Percentiles rank a stretch among this genome's conserved stretches.
These are phyloP conservation scores for Diplodia mutila DNA, from an alignment of 2,329 filamentous ascomycete species.

Conservation along the genomic window DNA sequence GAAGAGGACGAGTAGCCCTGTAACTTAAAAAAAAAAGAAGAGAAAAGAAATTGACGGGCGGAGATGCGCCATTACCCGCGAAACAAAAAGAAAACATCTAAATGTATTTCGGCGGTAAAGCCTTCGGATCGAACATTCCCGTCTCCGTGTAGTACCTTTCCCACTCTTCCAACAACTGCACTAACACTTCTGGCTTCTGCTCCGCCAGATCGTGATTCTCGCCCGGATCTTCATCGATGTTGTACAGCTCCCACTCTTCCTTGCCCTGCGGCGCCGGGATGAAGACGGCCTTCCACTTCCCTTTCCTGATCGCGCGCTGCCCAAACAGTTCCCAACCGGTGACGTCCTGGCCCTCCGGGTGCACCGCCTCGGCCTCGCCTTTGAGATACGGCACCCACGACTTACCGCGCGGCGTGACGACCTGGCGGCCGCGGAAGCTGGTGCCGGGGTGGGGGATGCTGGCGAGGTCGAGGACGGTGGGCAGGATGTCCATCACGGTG, in stretches of 20 bases:
- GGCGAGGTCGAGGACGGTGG: constrained; percentile 22
- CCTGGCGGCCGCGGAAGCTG: constrained; percentile 13
- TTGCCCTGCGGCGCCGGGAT: constrained; percentile 27
- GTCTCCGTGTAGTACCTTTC: constrained; percentile 28
- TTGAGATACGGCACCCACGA: constrained; percentile 10
- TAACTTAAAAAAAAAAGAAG: background rate
- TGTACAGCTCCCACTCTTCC: constrained; percentile 28
- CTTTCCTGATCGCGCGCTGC: constrained; percentile 26
- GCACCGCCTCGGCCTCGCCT: background rate
- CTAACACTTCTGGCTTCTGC: constrained; percentile 24
- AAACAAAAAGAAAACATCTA: background rate
- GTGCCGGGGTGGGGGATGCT: constrained; percentile 4
- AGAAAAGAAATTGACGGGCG: background rate
- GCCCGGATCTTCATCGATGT: constrained; percentile 26
- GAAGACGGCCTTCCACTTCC: constrained; percentile 27
- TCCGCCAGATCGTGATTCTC: constrained; percentile 26
- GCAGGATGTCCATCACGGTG: constrained; percentile 26
- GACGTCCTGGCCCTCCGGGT: background rate
- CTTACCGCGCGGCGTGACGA: constrained; percentile 18
- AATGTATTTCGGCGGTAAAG: background rate
- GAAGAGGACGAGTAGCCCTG: background rate
- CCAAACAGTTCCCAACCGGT: constrained; percentile 29
- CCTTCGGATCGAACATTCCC: constrained; percentile 28
- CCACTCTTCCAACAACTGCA: constrained; percentile 26
- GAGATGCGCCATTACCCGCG: background rate